A percentile compares a stretch with the other conserved stretches of the same genome.
Conservation (phyloP, 805 yeast genomes). For the Cyberlindnera japonica region DNA sequence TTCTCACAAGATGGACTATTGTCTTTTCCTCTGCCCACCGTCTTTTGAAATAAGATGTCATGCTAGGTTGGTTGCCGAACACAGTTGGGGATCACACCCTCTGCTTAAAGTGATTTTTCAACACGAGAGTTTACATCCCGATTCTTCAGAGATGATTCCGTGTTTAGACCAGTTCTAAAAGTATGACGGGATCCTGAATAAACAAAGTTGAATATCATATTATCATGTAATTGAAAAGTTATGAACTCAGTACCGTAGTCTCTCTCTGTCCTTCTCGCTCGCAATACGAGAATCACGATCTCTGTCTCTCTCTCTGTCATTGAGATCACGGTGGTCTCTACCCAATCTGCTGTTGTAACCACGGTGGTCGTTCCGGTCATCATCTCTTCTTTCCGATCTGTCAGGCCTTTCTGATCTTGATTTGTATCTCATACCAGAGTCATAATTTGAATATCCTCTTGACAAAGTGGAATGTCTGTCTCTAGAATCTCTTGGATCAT, state of each 20-base stretch:
- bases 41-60: too few species aligned
- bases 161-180: too few species aligned
- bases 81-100: too few species aligned
- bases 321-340: slow-evolving; percentile 23
- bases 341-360: slow-evolving; percentile 25
- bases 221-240: background rate
- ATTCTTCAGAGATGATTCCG: too few species aligned
- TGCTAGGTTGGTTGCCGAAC: too few species aligned
- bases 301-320: slow-evolving; percentile 25
- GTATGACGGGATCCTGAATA: too few species aligned
- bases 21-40: too few species aligned
- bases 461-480: slow-evolving; percentile 1
- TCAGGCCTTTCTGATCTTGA: slow-evolving; percentile 11
- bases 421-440: slow-evolving; percentile 6
- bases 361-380: slow-evolving; percentile 15
- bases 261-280: slow-evolving; percentile 21
- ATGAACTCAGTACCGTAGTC: slow-evolving; percentile 4
- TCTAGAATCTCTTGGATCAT: slow-evolving; percentile 11
- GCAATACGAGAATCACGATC: slow-evolving; percentile 22
- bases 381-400: slow-evolving; percentile 7
- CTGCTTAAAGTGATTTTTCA: too few species aligned
- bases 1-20: too few species aligned
- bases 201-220: too few species aligned
- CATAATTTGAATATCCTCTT: background rate
- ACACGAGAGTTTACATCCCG: too few species aligned